Evolutionary conservation across 345 rosid genomes (phyloP), one percentile per base, ranked within the genome.

Genomic region (Populus nigra): DNA sequence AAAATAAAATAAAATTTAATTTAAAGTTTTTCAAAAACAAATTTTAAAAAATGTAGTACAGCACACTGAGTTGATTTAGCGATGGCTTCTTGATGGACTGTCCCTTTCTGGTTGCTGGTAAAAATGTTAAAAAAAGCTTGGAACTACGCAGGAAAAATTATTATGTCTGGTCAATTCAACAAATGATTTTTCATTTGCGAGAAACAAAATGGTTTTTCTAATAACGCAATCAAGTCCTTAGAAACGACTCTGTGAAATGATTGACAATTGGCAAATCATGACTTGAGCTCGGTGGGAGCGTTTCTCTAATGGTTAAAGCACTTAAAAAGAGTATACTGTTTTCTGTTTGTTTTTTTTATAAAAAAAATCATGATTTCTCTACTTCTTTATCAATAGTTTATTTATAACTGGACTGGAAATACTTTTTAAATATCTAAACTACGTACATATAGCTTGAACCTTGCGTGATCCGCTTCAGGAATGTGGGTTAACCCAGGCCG

Each of bases 1-100:
- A 33, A 33, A 33, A 33, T 0, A 4, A 33, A 33, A 4, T 4
- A 33, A 33, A 33, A 33, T 33, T 33, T 33, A 33, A 33, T 33
- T 33, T 33, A 33, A 33, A 33, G 35, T 33, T 33, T 4, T 33
- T 33, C 5, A 33, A 33, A 33, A 33, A 33, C 4, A 33, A 33
- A 33, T 33, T 4, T 4, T 4, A 5, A 33, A 5, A 33, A 33
- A 33, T 4, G 36, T 5, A 33, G 36, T 33, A 5, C 36, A 33
- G 36, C 36, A 33, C 36, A 33, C 36, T 33, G 36, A 33, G 36
- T 36, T 39, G 70, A 53, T 70, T 47, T 35, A 72, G 76, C 80
- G 49, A 49, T 71, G 76, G 71, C 7, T 72, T 78, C 71, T 53
- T 49, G 62, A 57, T 47, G 65, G 36, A 43, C 76, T n/a, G 75